A percentile compares a stretch with the other conserved stretches of the same genome.
These are phyloP conservation scores for Russula earlei DNA, from an alignment of 768 basidiomycete species.

Conservation along the genomic window DNA sequence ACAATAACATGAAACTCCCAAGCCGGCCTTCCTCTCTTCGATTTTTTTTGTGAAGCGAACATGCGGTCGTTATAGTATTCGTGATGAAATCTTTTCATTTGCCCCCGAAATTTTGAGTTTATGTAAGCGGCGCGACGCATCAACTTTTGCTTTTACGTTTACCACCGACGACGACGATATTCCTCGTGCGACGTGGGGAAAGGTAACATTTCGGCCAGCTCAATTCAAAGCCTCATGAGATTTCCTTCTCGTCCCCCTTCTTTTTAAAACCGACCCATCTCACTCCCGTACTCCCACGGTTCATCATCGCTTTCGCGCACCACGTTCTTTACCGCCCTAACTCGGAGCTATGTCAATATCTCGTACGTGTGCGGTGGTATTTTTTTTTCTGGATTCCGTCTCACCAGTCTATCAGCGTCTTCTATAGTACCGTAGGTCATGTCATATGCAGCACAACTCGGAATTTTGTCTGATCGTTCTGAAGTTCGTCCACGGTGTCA, in stretches of 20 bases:
- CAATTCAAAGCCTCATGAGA: neutral
- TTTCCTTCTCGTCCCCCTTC: neutral
- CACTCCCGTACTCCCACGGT: neutral
- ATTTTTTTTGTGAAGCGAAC: neutral
- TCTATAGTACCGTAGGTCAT: neutral
- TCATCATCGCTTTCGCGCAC: neutral
- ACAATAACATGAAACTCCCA: neutral
- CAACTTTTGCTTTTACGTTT: neutral
- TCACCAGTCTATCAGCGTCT: neutral
- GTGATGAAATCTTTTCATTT: neutral
- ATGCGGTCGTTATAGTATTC: neutral
- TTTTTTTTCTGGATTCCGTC: neutral
- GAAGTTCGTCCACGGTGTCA: neutral
- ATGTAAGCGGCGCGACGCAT: slow-evolving; percentile 8
- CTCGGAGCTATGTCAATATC: neutral
- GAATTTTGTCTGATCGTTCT: neutral
- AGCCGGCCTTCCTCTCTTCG: neutral
- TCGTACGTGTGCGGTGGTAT: neutral
- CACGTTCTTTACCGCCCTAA: slow-evolving; percentile 6
- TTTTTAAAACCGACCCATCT: neutral
- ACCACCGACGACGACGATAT: slow-evolving; percentile 6
- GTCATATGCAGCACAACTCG: neutral
- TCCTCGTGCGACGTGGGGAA: neutral
- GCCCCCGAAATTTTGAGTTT: neutral
- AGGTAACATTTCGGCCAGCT: neutral